These are phyloP conservation scores for Pseudonitzschia pungens DNA, from an alignment of 108 stramenopile genomes.

Conservation along the genomic window DNA sequence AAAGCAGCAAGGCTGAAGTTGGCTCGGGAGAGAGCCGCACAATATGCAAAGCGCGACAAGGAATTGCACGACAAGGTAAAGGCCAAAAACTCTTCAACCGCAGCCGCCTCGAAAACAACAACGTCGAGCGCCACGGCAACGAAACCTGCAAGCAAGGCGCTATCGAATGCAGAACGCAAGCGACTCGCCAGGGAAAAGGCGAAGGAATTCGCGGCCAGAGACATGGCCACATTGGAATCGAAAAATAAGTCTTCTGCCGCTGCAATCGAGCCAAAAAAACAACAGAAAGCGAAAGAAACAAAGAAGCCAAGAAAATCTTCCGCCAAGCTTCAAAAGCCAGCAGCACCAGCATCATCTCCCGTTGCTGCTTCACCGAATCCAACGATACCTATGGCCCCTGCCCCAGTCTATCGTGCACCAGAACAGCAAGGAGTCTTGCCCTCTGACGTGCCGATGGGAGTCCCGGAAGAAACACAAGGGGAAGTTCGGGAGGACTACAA, in stretches of 20 bases:
- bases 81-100: background rate
- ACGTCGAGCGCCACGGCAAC: background rate
- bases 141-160: background rate
- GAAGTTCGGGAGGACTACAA: no score
- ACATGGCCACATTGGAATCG: constrained; percentile 1
- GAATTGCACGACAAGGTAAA: background rate
- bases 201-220: constrained; percentile 1
- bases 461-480: background rate
- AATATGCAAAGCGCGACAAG: constrained; percentile 2
- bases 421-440: no score
- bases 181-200: background rate
- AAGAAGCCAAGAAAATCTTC: no score
- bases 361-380: no score
- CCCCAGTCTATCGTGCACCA: no score
- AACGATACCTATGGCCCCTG: no score
- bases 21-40: background rate
- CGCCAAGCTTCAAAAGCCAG: no score
- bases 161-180: background rate
- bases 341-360: no score
- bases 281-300: background rate
- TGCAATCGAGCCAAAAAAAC: background rate
- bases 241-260: no score
- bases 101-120: background rate
- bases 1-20: background rate
- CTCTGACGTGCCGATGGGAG: no score